A percentile compares a stretch with the other conserved stretches of the same genome.
phyloP scores from a whole-genome alignment of 2,329 filamentous ascomycete genomes.

The Clarireedia sp. region DNA sequence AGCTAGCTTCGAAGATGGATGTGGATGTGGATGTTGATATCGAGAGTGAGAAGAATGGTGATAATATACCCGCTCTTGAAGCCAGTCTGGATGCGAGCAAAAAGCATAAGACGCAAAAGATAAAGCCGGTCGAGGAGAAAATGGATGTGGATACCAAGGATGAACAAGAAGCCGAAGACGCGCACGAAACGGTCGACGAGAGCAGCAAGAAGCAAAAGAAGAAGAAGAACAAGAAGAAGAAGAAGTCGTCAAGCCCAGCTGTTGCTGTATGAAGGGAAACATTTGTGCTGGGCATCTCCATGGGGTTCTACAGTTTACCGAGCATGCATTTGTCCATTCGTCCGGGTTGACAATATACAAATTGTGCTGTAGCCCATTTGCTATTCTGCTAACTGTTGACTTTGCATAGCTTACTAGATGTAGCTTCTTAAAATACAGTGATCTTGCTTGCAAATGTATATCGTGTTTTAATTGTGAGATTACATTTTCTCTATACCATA shows the following conservation, averaged over 20 bases:
- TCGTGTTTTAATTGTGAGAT: too few relatives aligned
- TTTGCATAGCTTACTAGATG: too few relatives aligned
- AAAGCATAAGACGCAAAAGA: background rate
- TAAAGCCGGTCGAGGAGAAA: background rate
- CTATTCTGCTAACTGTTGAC: too few relatives aligned
- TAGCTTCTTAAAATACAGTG: too few relatives aligned
- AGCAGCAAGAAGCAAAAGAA: background rate
- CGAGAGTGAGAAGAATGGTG: background rate
- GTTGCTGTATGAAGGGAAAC: background rate
- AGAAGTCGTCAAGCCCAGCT: too few relatives aligned
- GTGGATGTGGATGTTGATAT: background rate
- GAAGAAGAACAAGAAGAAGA: background rate
- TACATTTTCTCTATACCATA: too few relatives aligned
- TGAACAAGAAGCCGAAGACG: background rate
- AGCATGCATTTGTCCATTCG: too few relatives aligned
- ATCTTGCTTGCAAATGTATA: too few relatives aligned
- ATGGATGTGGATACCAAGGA: background rate
- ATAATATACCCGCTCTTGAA: background rate
- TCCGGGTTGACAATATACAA: too few relatives aligned
- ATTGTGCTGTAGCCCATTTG: too few relatives aligned
- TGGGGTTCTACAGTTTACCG: too few relatives aligned
- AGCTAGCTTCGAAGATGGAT: slow-evolving; percentile 4
- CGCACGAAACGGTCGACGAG: background rate
- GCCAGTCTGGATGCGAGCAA: background rate
- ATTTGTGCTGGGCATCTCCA: too few relatives aligned